Base-by-base conservation (phyloP, 495 filamentous ascomycete species). In the Lophiotrema nucula region DNA sequence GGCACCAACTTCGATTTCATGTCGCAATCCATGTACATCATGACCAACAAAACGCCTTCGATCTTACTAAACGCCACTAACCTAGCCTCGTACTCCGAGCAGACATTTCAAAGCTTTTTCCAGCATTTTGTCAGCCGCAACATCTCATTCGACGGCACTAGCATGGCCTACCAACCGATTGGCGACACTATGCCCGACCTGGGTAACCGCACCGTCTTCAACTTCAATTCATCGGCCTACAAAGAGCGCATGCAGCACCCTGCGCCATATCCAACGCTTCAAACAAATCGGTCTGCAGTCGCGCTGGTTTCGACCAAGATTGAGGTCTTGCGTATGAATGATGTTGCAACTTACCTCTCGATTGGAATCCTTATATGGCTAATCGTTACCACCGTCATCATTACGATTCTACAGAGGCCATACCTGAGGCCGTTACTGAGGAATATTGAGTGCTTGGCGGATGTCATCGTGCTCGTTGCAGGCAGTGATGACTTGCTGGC, bases 401-500 rank as follows among this genome's bases (percentile, higher is more conserved):
- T 56, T 26, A 21, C 15, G 10, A 8, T 16, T 18, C 27, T 33
- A 1, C 41, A 47, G 43, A 6, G 53, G 8, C 33, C 27, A n/a
- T 56, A 56, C 42, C 16, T 43, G 8, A 22, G 31, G 18, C 21
- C 53, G 2, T 19, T 57, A 21, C n/a, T 42, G 1, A 12, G 53
- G 4, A 41, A 48, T 33, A 21, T 57, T 12, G 45, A 57, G 8
- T 38, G 15, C 1, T 6, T 41, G 11, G 53, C 43, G 2, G 43
- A 48, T 27, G 45, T 57, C 5, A 4, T 57, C 43, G 43, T 49
- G 2, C 15, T 41, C 5, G 24, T 57, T 47, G 53, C 45, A 3
- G 53, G 53, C 1, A 48, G 53, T 35, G 53, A 57, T 2, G 41
- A 27, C 18, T 27, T 57, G n/a, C 22, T 57, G 45, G 5, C 18